Evolutionary conservation across 768 basidiomycete species (phyloP), one percentile per base, ranked within the genome.

Genomic region (Pholiota molesta): DNA sequence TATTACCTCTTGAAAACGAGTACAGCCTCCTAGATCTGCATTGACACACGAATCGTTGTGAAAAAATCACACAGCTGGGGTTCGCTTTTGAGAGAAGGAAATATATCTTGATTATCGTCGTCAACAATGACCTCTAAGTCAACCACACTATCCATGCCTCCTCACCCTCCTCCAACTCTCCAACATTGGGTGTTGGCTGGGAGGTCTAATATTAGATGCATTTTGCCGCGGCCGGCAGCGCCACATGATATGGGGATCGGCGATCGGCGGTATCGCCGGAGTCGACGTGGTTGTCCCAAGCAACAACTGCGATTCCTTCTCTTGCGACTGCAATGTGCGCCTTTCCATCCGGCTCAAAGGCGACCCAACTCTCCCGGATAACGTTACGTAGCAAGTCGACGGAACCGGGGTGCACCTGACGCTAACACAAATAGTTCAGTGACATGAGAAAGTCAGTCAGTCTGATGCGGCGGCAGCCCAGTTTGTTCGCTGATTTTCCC

Each of bases 401-500:
- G n/a, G 21, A 21, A 23, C 17, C 10, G 19, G 47, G 23, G 23
- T 2, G 21, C 47, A 23, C 10, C 19, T 45, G 44, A 45, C 45
- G 45, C 11, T 47, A 26, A 23, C 45, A 26, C 19, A 47, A 21
- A 26, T 26, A 19, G 45, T 26, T 19, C 45, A n/a, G 49, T 47
- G 40, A 35, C 54, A 56, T 47, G 52, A 39, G 60, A 53, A 54
- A 42, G 47, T 47, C 28, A 16, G 35, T 2, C 31, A 23, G 47
- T 61, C 29, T 49, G 47, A 49, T 49, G 47, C n/a, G 31, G 42
- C 42, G 42, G 42, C 33, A 19, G 33, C 33, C 17, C 47, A 51
- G 47, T 47, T 45, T 56, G 55, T 56, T 26, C 11, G 28, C 26
- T 51, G 28, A 61, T 61, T 49, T 61, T 61, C 57, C 57, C 57